A percentile compares a stretch with the other conserved stretches of the same genome.
These are phyloP conservation scores for Lactarius evosmus DNA, from an alignment of 768 basidiomycete genomes.

Conservation along the genomic window DNA sequence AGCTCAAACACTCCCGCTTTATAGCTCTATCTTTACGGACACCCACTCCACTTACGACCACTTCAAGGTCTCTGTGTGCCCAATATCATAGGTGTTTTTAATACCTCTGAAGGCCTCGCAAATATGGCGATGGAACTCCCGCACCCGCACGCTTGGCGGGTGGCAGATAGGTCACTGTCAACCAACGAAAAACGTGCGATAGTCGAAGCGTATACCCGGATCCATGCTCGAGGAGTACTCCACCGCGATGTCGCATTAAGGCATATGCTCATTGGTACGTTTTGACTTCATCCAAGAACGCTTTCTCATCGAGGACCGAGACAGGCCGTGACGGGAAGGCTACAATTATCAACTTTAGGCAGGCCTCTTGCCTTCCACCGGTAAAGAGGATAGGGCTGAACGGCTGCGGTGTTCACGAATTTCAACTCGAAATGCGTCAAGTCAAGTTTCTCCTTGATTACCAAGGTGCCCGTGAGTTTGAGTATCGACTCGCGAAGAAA, in stretches of 20 bases:
- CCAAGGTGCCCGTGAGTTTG: slow-evolving; percentile 35
- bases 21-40: slow-evolving; percentile 54
- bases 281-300: background rate
- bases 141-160: slow-evolving; percentile 56
- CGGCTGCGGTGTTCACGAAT: slow-evolving; percentile 39
- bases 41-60: slow-evolving; percentile 43
- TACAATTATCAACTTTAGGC: slow-evolving; percentile 51
- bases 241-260: slow-evolving; percentile 33
- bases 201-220: slow-evolving; percentile 47
- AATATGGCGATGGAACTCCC: slow-evolving; percentile 54
- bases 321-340: slow-evolving; percentile 42
- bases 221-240: slow-evolving; percentile 38
- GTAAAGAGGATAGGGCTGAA: slow-evolving; percentile 37
- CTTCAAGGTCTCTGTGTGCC: slow-evolving; percentile 57
- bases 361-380: slow-evolving; percentile 34
- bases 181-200: slow-evolving; percentile 48
- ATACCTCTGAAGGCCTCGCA: slow-evolving; percentile 37
- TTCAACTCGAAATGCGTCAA: slow-evolving; percentile 52
- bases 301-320: background rate
- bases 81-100: slow-evolving; percentile 49
- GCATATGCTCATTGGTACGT: slow-evolving; percentile 48
- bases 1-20: slow-evolving; percentile 17
- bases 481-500: slow-evolving; percentile 17
- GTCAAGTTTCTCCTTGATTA: slow-evolving; percentile 54
- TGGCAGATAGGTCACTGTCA: slow-evolving; percentile 56